These are phyloP conservation scores for Ambrosia artemisiifolia DNA, from an alignment of 129 eudicot genomes.

Conservation along the genomic window DNA sequence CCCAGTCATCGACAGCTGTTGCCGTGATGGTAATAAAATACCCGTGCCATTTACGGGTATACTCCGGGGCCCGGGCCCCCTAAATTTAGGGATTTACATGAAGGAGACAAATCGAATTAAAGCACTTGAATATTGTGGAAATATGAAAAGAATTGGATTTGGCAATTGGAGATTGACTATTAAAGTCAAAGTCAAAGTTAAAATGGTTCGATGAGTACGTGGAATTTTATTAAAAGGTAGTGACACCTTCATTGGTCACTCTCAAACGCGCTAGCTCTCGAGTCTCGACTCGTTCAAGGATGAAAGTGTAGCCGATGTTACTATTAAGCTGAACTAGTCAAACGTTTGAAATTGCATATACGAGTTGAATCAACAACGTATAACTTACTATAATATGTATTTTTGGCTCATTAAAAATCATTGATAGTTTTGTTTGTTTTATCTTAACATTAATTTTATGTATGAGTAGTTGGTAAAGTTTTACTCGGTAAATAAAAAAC, in stretches of 20 bases:
- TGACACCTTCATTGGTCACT: constrained; percentile 9
- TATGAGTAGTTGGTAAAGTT: too few relatives aligned
- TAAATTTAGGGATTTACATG: too few relatives aligned
- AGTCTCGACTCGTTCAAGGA: constrained; percentile 11
- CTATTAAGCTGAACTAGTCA: neutral
- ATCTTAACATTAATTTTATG: too few relatives aligned
- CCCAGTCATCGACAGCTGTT: too few relatives aligned
- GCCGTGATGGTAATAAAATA: too few relatives aligned
- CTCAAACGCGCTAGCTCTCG: constrained; percentile 14
- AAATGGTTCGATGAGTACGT: constrained; percentile 3
- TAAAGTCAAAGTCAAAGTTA: neutral
- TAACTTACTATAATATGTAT: neutral
- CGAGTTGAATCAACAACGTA: neutral
- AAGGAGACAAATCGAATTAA: too few relatives aligned
- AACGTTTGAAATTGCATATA: neutral
- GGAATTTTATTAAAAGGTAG: neutral
- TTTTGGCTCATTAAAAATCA: neutral
- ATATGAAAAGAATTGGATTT: too few relatives aligned
- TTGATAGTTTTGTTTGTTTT: neutral
- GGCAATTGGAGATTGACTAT: neutral
- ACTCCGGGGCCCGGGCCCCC: too few relatives aligned
- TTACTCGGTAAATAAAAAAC: too few relatives aligned
- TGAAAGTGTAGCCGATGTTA: neutral
- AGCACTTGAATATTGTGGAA: too few relatives aligned
- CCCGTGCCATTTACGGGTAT: too few relatives aligned